Conservation (phyloP, 2,329 filamentous ascomycete species). For the Trichoderma atroviride region DNA sequence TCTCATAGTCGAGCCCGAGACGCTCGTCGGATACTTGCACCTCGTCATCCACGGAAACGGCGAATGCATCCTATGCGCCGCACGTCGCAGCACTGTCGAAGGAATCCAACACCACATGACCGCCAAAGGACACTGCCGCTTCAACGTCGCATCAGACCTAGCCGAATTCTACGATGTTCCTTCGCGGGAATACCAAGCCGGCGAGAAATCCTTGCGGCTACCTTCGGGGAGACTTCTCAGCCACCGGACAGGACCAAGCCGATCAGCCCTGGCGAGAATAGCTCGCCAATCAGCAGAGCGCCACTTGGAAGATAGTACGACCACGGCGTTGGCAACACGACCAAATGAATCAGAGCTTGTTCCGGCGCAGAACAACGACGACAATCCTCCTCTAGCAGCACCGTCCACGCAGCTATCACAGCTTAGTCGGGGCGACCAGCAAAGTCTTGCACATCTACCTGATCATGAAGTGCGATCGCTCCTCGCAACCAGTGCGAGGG, state of each 20-base stretch:
- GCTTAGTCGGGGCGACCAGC: conserved; percentile 28
- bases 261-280: not conserved
- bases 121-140: conserved; percentile 52
- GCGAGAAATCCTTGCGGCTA: conserved; percentile 36
- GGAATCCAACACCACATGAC: conserved; percentile 56
- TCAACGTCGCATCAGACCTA: conserved; percentile 46
- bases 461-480: conserved; percentile 31
- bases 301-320: not conserved
- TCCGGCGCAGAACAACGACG: not conserved
- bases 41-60: conserved; percentile 53
- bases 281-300: not conserved
- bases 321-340: not conserved
- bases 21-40: conserved; percentile 51
- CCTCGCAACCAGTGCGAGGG: conserved; percentile 26
- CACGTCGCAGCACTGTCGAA: conserved; percentile 45
- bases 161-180: conserved; percentile 47
- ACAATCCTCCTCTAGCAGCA: not conserved
- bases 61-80: conserved; percentile 56
- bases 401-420: conserved; percentile 27
- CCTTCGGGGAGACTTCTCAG: conserved; percentile 43
- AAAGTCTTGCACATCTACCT: conserved; percentile 29
- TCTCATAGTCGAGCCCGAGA: conserved; percentile 50
- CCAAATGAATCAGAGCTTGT: conserved; percentile 1
- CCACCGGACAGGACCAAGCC: conserved; percentile 28
- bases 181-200: conserved; percentile 12